Conservation (phyloP, 129 eudicot genomes). For the Rutidosis leptorrhynchoides region DNA sequence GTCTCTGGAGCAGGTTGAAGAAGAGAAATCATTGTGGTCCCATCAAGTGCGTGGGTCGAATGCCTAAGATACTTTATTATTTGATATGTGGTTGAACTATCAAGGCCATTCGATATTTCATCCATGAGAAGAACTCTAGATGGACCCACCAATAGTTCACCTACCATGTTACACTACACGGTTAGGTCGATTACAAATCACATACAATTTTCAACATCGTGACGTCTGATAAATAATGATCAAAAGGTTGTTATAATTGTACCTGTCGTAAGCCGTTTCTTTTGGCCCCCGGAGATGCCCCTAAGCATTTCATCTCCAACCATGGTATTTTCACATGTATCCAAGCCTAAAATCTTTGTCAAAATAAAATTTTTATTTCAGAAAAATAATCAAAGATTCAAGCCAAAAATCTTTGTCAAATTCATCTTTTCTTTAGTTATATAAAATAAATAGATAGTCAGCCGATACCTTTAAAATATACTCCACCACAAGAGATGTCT, state of each 20-base stretch:
- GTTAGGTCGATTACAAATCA: constrained; percentile 16
- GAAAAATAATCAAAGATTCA: constrained; percentile 43
- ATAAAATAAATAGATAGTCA: background rate
- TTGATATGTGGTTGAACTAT: constrained; percentile 85
- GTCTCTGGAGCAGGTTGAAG: constrained; percentile 99
- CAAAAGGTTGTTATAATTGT: constrained; percentile 15
- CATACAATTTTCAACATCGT: background rate
- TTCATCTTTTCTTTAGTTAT: constrained; percentile 23
- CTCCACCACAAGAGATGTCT: constrained; percentile 77
- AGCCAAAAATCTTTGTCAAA: constrained; percentile 81
- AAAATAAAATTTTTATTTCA: constrained; percentile 37
- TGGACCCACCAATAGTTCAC: constrained; percentile 88
- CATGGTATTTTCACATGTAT: constrained; percentile 75
- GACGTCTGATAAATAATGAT: constrained; percentile 4
- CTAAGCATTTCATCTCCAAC: constrained; percentile 99
- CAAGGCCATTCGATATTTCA: constrained; percentile 96
- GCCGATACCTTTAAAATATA: constrained; percentile 85
- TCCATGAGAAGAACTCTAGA: constrained; percentile 87
- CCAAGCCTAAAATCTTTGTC: constrained; percentile 94
- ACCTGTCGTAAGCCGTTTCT: constrained; percentile 97
- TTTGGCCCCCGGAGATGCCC: constrained; percentile 97
- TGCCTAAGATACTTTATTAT: constrained; percentile 85
- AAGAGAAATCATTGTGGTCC: constrained; percentile 78
- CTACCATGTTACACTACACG: constrained; percentile 39
- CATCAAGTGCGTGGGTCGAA: constrained; percentile 81